Evolutionary conservation across 2,329 filamentous ascomycete species (phyloP), one percentile per base, ranked within the genome.

Genomic region (Xylariaceae sp.): DNA sequence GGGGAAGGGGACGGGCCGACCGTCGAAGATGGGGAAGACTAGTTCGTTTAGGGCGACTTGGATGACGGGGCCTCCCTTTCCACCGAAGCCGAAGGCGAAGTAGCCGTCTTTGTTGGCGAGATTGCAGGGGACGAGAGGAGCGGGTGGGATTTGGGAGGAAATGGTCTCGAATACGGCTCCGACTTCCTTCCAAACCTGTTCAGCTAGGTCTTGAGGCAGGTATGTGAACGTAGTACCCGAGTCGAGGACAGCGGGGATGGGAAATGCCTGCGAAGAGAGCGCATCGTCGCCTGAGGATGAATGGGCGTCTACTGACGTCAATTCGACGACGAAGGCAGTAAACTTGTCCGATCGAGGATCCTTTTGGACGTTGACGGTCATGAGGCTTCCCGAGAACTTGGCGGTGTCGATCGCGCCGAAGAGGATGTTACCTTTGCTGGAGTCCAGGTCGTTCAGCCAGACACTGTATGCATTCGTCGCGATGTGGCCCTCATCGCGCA

Each of bases 321-420:
- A 54, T 27, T 72, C 66, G 4, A 83, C 76, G 3, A 70, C 64
- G 56, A 82, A 81, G 6, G 79, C 74, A 29, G 71, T 73, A 56
- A 72, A 77, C 34, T 51, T 63, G 59, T 48, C 49, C 32, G 64
- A 74, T 50, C 68, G 60, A 47, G 74, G 68, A 55, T 71, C 66
- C 51, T 76, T 67, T 62, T 83, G 73, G 57, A 90, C 75, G 12
- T 85, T 76, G 31, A 91, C 74, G 4, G 77, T 80, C 45, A 77
- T 76, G 34, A 91, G 75, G 2, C 80, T 69, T 47, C 87, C 88
- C 0, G 75, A 68, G 70, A 84, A 94, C 67, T 91, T 91, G 56
- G 78, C 80, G 0, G 82, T 88, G 67, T 92, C 88, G 55, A 91
- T 83, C n/a, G 87, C 89, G 40, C 89, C 89, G 62, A 92, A 94